Percentiles rank a stretch among this genome's conserved stretches.
Evolutionary conservation across 805 yeast species (phyloP).

Genomic region (Hanseniaspora nectarophila): DNA sequence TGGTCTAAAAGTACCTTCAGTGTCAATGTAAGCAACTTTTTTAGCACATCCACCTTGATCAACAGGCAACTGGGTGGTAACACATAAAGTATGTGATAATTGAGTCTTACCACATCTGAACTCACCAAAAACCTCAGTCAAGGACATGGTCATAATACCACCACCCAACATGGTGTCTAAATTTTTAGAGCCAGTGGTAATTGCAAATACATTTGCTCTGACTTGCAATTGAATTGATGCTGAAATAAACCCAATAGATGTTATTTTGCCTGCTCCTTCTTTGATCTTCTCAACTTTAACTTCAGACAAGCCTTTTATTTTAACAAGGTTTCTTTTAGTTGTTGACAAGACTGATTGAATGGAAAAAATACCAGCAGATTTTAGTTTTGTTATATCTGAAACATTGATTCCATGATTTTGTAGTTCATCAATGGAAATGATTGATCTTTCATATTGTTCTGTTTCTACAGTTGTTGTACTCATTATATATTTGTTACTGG

Average conservation of each 20-base stretch:
- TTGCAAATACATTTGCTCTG: slow-evolving; percentile 77
- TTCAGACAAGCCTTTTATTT: slow-evolving; percentile 86
- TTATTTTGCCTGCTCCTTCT: slow-evolving; percentile 70
- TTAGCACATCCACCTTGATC: slow-evolving; percentile 99
- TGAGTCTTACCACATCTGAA: slow-evolving; percentile 97
- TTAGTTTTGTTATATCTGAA: slow-evolving; percentile 59
- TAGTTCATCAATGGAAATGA: slow-evolving; percentile 37
- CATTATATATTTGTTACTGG: not conserved
- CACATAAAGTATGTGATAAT: slow-evolving; percentile 90
- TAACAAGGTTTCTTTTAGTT: slow-evolving; percentile 64
- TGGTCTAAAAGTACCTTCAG: slow-evolving; percentile 95
- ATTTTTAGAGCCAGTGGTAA: slow-evolving; percentile 92
- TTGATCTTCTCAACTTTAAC: slow-evolving; percentile 83
- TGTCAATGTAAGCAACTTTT: slow-evolving; percentile 86
- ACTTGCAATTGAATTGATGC: slow-evolving; percentile 88
- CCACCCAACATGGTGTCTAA: slow-evolving; percentile 89
- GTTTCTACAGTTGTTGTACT: slow-evolving; percentile 16
- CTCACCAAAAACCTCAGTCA: slow-evolving; percentile 93
- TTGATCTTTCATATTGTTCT: slow-evolving; percentile 10
- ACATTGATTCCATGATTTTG: slow-evolving; percentile 60
- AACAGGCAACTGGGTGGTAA: slow-evolving; percentile 89
- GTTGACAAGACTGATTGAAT: slow-evolving; percentile 89
- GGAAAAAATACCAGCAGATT: slow-evolving; percentile 68
- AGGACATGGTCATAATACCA: slow-evolving; percentile 92
- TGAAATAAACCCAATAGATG: slow-evolving; percentile 94